Percentiles rank a stretch among this genome's conserved stretches.
Evolutionary conservation across 768 basidiomycete genomes (phyloP).

Genomic region (Rubroboletus satanas): DNA sequence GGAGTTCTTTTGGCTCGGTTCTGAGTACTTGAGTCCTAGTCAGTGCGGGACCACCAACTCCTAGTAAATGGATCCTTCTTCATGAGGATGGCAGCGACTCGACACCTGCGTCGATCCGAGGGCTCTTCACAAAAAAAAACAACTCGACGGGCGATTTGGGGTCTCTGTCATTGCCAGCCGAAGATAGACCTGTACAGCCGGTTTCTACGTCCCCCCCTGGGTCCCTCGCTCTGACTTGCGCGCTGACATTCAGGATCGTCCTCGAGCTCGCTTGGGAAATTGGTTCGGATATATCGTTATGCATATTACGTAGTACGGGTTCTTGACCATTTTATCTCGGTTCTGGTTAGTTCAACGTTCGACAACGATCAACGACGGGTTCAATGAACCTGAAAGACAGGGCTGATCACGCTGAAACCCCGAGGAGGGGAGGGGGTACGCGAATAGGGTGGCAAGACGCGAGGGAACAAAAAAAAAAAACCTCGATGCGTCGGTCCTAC

Average conservation of each 20-base stretch:
- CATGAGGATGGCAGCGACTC: too few species aligned
- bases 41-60: too few species aligned
- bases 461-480: background rate
- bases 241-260: background rate
- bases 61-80: too few species aligned
- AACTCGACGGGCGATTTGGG: too few species aligned
- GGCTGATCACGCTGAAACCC: constrained; percentile 3
- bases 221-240: background rate
- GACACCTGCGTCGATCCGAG: too few species aligned
- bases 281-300: background rate
- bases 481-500: background rate
- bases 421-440: background rate
- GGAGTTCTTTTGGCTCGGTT: too few species aligned
- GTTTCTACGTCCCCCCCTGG: too few species aligned
- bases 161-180: too few species aligned
- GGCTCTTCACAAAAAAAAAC: too few species aligned
- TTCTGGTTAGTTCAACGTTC: background rate
- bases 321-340: constrained; percentile 4
- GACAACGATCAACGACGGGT: background rate
- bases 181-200: too few species aligned
- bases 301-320: constrained; percentile 1
- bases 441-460: background rate
- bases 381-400: background rate
- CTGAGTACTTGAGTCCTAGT: too few species aligned
- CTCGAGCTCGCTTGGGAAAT: background rate